Evolutionary conservation across 768 basidiomycete genomes (phyloP), one percentile per base, ranked within the genome.

Genomic region (Termitomyces eurrhizus): DNA sequence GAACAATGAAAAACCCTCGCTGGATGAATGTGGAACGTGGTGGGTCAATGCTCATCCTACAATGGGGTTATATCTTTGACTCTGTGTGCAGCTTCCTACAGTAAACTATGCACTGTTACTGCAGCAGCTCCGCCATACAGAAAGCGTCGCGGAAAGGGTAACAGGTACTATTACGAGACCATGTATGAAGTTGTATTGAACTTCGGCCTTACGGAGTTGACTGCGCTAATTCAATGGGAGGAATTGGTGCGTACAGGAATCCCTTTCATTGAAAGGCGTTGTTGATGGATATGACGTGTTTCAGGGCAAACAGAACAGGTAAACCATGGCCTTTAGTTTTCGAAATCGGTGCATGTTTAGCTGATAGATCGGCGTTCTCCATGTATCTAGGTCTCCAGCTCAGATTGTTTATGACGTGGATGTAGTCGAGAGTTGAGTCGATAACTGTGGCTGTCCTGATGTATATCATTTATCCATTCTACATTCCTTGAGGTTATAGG

Each of bases 131-230:
- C 61, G 24, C 57, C 60, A 9, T 59, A 58, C 51, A 57, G 52
- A 21, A 52, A 58, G 35, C 39, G 57, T 3, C 52, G 46, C 45
- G 24, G 52, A 26, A 26, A 63, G 56, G 32, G n/a, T 8, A 8
- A 9, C 14, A 48, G n/a, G 16, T 49, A 4, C 37, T 77, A 69
- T 58, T 79, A 70, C 58, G 41, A 65, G 24, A 61, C 77, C 24
- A 62, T 71, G 1, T 78, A 69, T 61, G 75, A 78, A 8, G 69
- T 85, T 3, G 69, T 84, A 3, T 62, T 85, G 18, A 67, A 78
- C 24, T 84, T 85, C 57, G 84, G 84, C 5, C 63, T 80, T 52
- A 83, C 82, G 2, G 84, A 85, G 59, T 65, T 84, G 58, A 77
- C 75, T 52, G 83, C 83, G 0, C 78, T 80, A 52, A 74, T 84